Conservation (phyloP, 805 yeast species). For the Peterozyma xylosa region DNA sequence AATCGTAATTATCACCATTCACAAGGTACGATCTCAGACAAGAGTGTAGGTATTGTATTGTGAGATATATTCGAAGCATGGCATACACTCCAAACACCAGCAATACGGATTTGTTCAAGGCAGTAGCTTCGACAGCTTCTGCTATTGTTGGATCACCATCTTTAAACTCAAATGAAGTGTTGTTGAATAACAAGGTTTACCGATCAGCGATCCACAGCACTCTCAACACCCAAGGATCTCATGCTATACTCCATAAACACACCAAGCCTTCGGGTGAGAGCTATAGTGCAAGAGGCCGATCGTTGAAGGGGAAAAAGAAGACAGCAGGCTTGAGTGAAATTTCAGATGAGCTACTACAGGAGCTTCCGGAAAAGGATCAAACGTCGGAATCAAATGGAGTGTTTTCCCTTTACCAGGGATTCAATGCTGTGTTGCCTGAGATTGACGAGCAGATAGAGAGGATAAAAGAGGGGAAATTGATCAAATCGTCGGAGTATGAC, state of each 20-base stretch:
- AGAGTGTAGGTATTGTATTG: too few relatives aligned
- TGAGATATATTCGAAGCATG: too few relatives aligned
- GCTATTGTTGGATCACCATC: slow-evolving; percentile 29
- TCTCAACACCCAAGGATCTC: slow-evolving; percentile 21
- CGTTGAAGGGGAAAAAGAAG: slow-evolving; percentile 3
- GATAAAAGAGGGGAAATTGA: slow-evolving; percentile 15
- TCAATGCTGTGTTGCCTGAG: slow-evolving; percentile 49
- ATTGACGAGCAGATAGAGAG: slow-evolving; percentile 34
- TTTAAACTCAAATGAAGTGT: slow-evolving; percentile 10
- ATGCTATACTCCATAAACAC: slow-evolving; percentile 15
- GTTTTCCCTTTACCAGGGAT: slow-evolving; percentile 64
- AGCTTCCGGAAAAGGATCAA: slow-evolving; percentile 31
- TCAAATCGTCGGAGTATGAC: slow-evolving; percentile 1
- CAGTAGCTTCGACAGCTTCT: slow-evolving; percentile 50
- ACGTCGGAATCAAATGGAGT: slow-evolving; percentile 12
- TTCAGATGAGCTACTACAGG: slow-evolving; percentile 54
- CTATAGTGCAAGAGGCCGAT: slow-evolving; percentile 7
- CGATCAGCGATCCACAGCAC: slow-evolving; percentile 40
- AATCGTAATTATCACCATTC: too few relatives aligned
- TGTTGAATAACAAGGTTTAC: slow-evolving; percentile 23
- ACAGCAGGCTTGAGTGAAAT: slow-evolving; percentile 40
- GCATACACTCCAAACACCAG: too few relatives aligned
- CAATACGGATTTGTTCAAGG: slow-evolving; percentile 27
- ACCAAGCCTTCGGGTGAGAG: slow-evolving; percentile 10
- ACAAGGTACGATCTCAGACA: too few relatives aligned